Base-by-base conservation (phyloP, 257 asterid genomes). In the Ajuga chamaepitys region DNA sequence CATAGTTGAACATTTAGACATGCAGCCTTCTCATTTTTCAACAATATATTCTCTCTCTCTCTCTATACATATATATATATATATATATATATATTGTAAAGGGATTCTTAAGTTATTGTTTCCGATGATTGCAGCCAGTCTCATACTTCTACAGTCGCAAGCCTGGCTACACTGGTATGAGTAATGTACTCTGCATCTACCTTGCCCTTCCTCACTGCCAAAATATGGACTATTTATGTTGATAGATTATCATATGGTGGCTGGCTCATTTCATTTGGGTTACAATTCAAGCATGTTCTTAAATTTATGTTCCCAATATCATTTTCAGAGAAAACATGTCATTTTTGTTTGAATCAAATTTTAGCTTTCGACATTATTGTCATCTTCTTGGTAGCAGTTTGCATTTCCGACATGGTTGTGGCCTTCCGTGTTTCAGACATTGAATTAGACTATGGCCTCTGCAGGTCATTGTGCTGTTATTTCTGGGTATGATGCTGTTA, bases 391-490 rank as follows among this genome's bases (percentile, higher is more conserved):
- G n/a, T 22, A 53, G 66, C 56, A 45, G 35, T 54, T 46, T 28
- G 21, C 28, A 63, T 41, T 18, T 4, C 4, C 7, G 8, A 10
- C 13, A 46, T 53, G 51, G 26, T 48, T 52, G n/a, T 11, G 32
- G 24, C 38, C 11, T 18, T 58, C 56, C 8, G 34, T 63, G 11
- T 66, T 7, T 41, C 48, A 12, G 41, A 34, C 56, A 21, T 35
- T 64, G 75, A 74, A 61, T 25, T 59, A 4, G 61, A 44, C 46
- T 53, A n/a, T n/a, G 21, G 34, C 25, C 66, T 24, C 21, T 71
- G 48, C 81, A 93, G 98, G 98, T 75, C 98, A 93, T 67, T 89
- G 87, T 61, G 72, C 89, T 38, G 86, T 93, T 56, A 83, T 93
- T 10, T 93, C 97, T 77, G 97, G 97, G 59, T 93, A 89, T 60